A percentile compares a stretch with the other conserved stretches of the same genome.
These are phyloP conservation scores for Gypsophila paniculata DNA, from an alignment of 179 eudicot species.

Conservation along the genomic window DNA sequence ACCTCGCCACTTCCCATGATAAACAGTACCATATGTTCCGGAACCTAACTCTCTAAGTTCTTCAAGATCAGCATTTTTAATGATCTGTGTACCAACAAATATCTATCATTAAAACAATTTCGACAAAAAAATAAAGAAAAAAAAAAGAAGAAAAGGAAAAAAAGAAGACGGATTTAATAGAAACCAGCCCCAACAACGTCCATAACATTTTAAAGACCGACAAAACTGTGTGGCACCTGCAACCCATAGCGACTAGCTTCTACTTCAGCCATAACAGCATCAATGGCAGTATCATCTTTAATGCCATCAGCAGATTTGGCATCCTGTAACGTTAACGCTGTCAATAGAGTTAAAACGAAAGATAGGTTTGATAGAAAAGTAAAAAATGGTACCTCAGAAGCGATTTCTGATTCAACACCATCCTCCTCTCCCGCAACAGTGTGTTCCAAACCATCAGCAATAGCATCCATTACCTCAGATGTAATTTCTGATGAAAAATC, in stretches of 20 bases:
- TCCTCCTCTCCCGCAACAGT: slow-evolving; percentile 37
- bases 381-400: slow-evolving; percentile 43
- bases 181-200: slow-evolving; percentile 1
- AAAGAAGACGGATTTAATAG: neutral
- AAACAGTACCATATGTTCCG: slow-evolving; percentile 91
- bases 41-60: slow-evolving; percentile 81
- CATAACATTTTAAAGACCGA: neutral
- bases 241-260: slow-evolving; percentile 85
- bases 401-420: slow-evolving; percentile 36
- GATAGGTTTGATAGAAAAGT: slow-evolving; percentile 13
- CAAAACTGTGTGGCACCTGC: slow-evolving; percentile 45
- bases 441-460: slow-evolving; percentile 31
- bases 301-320: slow-evolving; percentile 30
- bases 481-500: slow-evolving; percentile 35
- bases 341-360: slow-evolving; percentile 21
- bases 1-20: slow-evolving; percentile 92
- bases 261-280: slow-evolving; percentile 75
- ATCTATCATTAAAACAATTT: slow-evolving; percentile 19
- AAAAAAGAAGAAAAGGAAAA: neutral
- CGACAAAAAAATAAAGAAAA: neutral
- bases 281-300: slow-evolving; percentile 48
- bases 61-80: slow-evolving; percentile 87
- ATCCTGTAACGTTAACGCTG: slow-evolving; percentile 41
- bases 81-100: slow-evolving; percentile 55
- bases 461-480: slow-evolving; percentile 36